Percentiles rank a stretch among this genome's conserved stretches.
phyloP scores from a whole-genome alignment of 1,284 basidiomycete genomes.

The Irpex sp. region DNA sequence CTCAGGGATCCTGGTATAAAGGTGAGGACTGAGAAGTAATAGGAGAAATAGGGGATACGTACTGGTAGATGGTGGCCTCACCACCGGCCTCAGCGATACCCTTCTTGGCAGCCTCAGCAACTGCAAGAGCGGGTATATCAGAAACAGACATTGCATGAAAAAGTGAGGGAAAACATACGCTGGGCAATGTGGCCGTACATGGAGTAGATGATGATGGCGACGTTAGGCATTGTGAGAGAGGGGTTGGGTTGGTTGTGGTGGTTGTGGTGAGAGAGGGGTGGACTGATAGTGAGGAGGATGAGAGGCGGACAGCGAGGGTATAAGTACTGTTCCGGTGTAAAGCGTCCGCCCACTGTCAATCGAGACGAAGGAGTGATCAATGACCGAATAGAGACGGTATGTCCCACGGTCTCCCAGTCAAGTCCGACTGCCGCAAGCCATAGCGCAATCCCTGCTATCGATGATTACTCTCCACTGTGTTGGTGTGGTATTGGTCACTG shows the following conservation, averaged over 20 bases:
- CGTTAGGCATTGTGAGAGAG: conserved; percentile 39
- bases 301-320: neutral
- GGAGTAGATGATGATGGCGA: conserved; percentile 82
- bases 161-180: conserved; percentile 38
- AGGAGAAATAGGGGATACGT: conserved; percentile 23
- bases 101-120: conserved; percentile 77
- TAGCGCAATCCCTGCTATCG: neutral
- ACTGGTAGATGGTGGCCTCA: conserved; percentile 72
- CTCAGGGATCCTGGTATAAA: conserved; percentile 63
- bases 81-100: conserved; percentile 77
- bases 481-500: neutral
- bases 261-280: neutral
- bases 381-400: neutral
- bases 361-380: neutral
- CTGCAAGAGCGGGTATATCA: conserved; percentile 32
- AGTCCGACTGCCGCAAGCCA: neutral
- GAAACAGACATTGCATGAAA: neutral
- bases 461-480: neutral
- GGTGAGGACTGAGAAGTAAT: neutral
- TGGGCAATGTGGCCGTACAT: conserved; percentile 80
- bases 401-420: neutral
- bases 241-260: neutral
- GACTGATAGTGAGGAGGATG: neutral
- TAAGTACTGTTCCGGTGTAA: neutral
- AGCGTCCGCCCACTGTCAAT: neutral